A percentile compares a stretch with the other conserved stretches of the same genome.
Evolutionary conservation across 1,284 basidiomycete genomes (phyloP).

Genomic region (Sphagnurus paluster): DNA sequence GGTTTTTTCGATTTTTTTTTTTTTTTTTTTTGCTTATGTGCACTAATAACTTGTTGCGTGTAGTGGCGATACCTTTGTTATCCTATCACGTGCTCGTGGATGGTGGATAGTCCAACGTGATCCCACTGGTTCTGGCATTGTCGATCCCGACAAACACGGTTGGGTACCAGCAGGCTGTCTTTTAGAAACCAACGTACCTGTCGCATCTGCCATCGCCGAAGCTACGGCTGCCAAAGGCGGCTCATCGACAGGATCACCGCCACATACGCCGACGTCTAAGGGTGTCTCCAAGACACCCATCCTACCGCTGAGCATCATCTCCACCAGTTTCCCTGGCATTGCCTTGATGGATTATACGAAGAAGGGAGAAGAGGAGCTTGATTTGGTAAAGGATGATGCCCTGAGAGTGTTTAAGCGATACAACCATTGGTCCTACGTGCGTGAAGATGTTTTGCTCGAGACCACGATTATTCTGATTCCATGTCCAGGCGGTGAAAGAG

Average conservation of each 20-base stretch:
- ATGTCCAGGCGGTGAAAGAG: conserved; percentile 86
- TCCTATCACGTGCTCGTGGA: conserved; percentile 90
- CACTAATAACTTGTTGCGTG: too few species aligned
- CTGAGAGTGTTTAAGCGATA: conserved; percentile 96
- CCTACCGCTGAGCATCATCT: conserved; percentile 84
- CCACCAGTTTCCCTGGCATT: conserved; percentile 91
- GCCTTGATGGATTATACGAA: conserved; percentile 95
- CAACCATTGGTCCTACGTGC: conserved; percentile 93
- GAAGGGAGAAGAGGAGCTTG: conserved; percentile 88
- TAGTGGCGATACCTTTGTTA: conserved; percentile 90
- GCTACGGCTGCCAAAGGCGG: conserved; percentile 57
- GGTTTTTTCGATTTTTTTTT: conserved; percentile 34
- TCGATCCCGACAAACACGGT: conserved; percentile 81
- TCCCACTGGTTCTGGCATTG: conserved; percentile 78
- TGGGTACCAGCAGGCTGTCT: conserved; percentile 94
- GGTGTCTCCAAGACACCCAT: conserved; percentile 76
- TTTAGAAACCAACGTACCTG: conserved; percentile 86
- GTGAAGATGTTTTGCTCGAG: conserved; percentile 25
- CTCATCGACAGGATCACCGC: conserved; percentile 45
- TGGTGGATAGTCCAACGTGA: conserved; percentile 99
- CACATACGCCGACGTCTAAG: conserved; percentile 44
- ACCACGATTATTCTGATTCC: conserved; percentile 12
- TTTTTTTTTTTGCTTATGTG: conserved; percentile 14
- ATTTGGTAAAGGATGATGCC: conserved; percentile 82
- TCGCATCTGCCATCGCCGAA: conserved; percentile 75